Base-by-base conservation (phyloP, 148 eudicot genomes). In the Nepenthes mirabilis region DNA sequence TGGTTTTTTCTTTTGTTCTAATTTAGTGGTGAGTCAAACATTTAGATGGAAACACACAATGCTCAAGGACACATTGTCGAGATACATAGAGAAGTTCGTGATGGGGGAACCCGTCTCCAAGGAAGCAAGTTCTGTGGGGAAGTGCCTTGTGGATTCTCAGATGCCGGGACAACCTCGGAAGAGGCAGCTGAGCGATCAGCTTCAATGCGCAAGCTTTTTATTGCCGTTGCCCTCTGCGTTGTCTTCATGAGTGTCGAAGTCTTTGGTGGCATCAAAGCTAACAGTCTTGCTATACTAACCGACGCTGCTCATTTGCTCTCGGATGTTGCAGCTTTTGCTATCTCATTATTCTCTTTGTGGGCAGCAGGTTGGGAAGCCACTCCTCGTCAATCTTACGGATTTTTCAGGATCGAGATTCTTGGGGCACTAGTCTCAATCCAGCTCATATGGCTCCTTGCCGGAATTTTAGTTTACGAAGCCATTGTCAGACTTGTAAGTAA, bases 331-430 rank as follows among this genome's bases (percentile, higher is more conserved):
- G 90, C 97, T 62, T 91, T 91, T 75, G 94, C 97, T 33, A 85
- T 91, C 43, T 91, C 96, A 2, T 65, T 91, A 59, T 85, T 88
- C 64, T 85, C 94, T 1, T 59, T 91, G 60, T 85, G 97, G 97
- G 97, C 88, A 1, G 65, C 97, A 0, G 94, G 97, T 34, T 91
- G 97, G 97, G 97, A 88, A 75, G 87, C 97, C 33, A 91, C 75
- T 34, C 94, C 96, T 1, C 86, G 82, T 3, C 97, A 85, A 62
- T 83, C 96, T 12, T 91, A 88, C 59, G 97, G 97, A 0, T 91
- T 91, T 69, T 87, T 80, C 47, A 71, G 97, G 68, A 75, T 91
- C 12, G 97, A 91, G 65, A 88, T 91, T 7, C 76, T 91, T 4
- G 97, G 97, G 32, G 86, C 97, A 34, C 57, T 88, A 9, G 84